Conservation (phyloP, 306 rosid genomes). For the Trifolium fragiferum region DNA sequence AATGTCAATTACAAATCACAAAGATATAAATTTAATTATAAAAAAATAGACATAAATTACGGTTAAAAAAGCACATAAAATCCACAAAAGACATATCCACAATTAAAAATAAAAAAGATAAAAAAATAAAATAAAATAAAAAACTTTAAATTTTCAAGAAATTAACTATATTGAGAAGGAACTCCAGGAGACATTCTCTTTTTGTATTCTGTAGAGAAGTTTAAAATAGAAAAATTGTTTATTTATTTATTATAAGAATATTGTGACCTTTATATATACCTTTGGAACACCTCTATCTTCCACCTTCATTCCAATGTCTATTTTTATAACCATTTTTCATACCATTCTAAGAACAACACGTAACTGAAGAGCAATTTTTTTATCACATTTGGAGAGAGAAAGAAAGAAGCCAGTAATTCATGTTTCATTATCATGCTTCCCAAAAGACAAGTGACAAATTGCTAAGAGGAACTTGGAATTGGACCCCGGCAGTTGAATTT, state of each 20-base stretch:
- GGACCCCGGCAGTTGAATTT: neutral
- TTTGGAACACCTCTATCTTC: slow-evolving; percentile 28
- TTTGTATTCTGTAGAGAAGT: neutral
- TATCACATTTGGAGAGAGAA: slow-evolving; percentile 33
- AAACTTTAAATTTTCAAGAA: too few relatives aligned
- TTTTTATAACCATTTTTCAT: slow-evolving; percentile 34
- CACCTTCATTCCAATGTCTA: slow-evolving; percentile 12
- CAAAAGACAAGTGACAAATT: slow-evolving; percentile 34
- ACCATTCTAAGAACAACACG: slow-evolving; percentile 43
- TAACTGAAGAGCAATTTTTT: slow-evolving; percentile 35
- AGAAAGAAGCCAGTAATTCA: slow-evolving; percentile 29
- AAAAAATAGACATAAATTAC: too few relatives aligned
- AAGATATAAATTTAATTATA: too few relatives aligned
- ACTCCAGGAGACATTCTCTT: neutral
- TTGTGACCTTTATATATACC: slow-evolving; percentile 39
- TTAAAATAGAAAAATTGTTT: neutral
- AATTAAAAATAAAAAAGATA: too few relatives aligned
- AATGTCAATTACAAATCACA: too few relatives aligned
- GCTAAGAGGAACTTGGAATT: slow-evolving; percentile 32
- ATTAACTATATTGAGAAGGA: too few relatives aligned
- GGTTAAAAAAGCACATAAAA: too few relatives aligned
- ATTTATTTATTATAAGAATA: slow-evolving; percentile 34
- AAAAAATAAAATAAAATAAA: too few relatives aligned
- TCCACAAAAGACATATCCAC: too few relatives aligned
- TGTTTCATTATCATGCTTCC: slow-evolving; percentile 24